phyloP scores from a whole-genome alignment of 2,329 filamentous ascomycete genomes.

The Penicillium verrucosum region DNA sequence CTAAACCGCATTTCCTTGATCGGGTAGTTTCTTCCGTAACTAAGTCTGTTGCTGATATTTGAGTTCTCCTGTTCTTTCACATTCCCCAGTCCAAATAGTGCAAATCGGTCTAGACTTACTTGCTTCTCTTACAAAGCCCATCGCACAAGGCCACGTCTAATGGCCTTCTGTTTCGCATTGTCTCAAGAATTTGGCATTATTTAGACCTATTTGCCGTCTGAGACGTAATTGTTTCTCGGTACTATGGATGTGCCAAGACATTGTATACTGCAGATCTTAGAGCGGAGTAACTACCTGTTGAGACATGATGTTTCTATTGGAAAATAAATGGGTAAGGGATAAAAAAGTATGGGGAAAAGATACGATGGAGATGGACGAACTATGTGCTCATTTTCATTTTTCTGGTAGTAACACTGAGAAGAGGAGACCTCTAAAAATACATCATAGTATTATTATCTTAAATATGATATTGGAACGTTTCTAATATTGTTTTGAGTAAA shows the following conservation, averaged over 20 bases:
- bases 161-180: not conserved
- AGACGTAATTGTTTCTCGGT: not conserved
- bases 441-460: not conserved
- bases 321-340: not conserved
- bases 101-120: not conserved
- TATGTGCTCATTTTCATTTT: not conserved
- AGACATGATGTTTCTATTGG: not conserved
- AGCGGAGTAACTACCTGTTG: not conserved
- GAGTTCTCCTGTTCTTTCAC: not conserved
- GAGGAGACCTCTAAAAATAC: not conserved
- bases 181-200: not conserved
- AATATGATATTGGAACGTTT: not conserved
- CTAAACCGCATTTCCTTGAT: not conserved
- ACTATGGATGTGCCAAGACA: constrained; percentile 2
- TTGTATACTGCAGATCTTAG: constrained; percentile 3
- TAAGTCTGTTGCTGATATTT: not conserved
- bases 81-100: not conserved
- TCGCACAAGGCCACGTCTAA: not conserved
- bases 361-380: not conserved
- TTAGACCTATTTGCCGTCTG: not conserved
- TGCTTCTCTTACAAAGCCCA: not conserved
- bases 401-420: not conserved
- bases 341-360: not conserved
- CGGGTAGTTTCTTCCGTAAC: not conserved
- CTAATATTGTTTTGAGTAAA: not conserved